Conservation (phyloP, 2,329 filamentous ascomycete genomes). For the Alternaria sp. region DNA sequence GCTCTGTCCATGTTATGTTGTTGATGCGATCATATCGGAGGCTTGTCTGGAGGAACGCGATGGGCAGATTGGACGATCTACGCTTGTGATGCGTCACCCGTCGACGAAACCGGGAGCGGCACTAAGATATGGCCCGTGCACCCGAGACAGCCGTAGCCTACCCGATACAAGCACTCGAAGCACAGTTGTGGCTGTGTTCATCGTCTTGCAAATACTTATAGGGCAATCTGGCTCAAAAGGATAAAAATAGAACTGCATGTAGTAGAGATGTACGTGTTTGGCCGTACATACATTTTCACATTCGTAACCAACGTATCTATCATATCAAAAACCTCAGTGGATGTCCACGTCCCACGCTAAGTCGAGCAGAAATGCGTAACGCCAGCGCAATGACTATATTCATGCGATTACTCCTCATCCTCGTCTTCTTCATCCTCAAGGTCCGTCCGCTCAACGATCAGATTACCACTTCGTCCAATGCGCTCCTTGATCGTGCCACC, state of each 20-base stretch:
- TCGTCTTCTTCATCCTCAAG: constrained; percentile 62
- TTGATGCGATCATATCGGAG: constrained; percentile 2
- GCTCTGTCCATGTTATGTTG: constrained; percentile 29
- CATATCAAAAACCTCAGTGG: neutral
- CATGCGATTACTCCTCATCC: constrained; percentile 16
- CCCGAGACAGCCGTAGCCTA: neutral
- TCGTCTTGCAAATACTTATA: neutral
- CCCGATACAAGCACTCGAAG: neutral
- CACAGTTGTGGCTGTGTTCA: neutral
- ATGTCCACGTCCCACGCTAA: constrained; percentile 5
- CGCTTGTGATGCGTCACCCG: constrained; percentile 4
- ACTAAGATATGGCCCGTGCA: constrained; percentile 5
- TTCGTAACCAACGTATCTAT: neutral
- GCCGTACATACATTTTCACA: neutral
- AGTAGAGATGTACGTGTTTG: neutral
- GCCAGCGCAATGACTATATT: neutral
- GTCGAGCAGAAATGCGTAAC: neutral
- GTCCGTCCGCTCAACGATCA: constrained; percentile 80
- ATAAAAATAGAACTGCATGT: neutral
- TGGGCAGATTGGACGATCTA: constrained; percentile 6
- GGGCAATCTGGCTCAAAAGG: neutral
- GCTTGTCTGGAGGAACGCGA: constrained; percentile 1
- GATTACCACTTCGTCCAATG: constrained; percentile 82
- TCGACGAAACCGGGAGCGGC: neutral
- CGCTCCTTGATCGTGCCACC: constrained; percentile 71